Base-by-base conservation (phyloP, 306 rosid species). In the Quercus ilex region DNA sequence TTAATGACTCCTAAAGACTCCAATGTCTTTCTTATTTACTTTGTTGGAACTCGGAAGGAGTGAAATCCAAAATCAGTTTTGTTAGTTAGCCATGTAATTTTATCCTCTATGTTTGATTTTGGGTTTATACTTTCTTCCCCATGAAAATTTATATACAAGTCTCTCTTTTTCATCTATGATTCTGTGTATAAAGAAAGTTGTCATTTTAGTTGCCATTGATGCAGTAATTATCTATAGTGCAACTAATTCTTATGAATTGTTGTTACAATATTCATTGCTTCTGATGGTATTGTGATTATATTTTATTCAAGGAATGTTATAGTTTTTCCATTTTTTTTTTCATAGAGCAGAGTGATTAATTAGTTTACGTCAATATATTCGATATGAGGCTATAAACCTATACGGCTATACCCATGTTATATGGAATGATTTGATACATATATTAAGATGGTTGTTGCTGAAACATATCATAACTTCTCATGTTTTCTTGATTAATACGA, bases 11-110 rank as follows among this genome's bases (percentile, higher is more conserved):
- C 56, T 31, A 38, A 62, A 62, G 72, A 68, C 51, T 58, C 58
- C 41, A 49, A 70, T 35, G 55, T 76, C 20, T 68, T 57, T 19
- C 4, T 52, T 57, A 63, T 62, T 52, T n/a, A 1, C 55, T 76
- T 78, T 81, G 75, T 60, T 63, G 26, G 46, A 8, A 8, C 46
- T 8, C 46, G 46, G 56, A 53, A 73, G 69, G 64, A 78, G 55
- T 2, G 5, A 78, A 69, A 62, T 69, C 81, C 80, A 33, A 58
- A 31, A 74, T 78, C 77, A 74, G 79, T 78, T 83, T 83, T 79
- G 83, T 76, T 46, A 64, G 80, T 23, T 74, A 68, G 52, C 10
- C 46, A 74, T 78, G 74, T 78, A 74, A 58, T 31, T 64, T 30
- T 28, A 41, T 28, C 21, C 74, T 35, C 69, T 26, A 55, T 19